A percentile compares a stretch with the other conserved stretches of the same genome.
These are phyloP conservation scores for Diaporthe amygdali DNA, from an alignment of 2,329 filamentous ascomycete genomes.

Conservation along the genomic window DNA sequence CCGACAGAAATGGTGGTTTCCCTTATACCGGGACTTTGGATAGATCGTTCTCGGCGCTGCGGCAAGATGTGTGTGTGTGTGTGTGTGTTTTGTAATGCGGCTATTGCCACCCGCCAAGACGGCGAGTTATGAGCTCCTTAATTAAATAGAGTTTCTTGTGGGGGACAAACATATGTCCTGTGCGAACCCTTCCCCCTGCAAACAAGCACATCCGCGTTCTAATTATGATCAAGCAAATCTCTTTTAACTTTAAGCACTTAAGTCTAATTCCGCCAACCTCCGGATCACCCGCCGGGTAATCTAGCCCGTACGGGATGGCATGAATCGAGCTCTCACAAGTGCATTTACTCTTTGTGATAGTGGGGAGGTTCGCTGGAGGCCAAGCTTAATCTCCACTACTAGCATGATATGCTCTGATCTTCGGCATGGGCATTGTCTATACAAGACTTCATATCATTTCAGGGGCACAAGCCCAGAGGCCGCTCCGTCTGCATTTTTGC, in stretches of 20 bases:
- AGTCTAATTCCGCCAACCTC: background rate
- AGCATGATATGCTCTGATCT: background rate
- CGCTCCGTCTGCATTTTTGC: background rate
- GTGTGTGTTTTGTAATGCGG: background rate
- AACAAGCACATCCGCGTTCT: background rate
- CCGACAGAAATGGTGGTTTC: background rate
- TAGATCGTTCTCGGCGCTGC: background rate
- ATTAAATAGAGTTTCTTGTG: slow-evolving; percentile 7
- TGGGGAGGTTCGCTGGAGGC: background rate
- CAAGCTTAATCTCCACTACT: background rate
- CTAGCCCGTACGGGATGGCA: background rate
- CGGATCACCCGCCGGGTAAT: background rate
- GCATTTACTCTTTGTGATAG: background rate
- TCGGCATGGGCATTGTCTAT: background rate
- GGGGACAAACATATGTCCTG: background rate
- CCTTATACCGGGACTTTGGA: background rate
- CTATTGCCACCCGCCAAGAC: background rate
- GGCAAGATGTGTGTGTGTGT: background rate
- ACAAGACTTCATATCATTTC: background rate
- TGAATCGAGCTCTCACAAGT: background rate
- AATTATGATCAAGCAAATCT: slow-evolving; percentile 6
- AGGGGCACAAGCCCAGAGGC: background rate
- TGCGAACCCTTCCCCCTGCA: background rate
- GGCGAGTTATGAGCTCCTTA: background rate
- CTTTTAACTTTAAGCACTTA: background rate